These are phyloP conservation scores for Zasmidium citrigriseum DNA, from an alignment of 2,329 filamentous ascomycete genomes.

Conservation along the genomic window DNA sequence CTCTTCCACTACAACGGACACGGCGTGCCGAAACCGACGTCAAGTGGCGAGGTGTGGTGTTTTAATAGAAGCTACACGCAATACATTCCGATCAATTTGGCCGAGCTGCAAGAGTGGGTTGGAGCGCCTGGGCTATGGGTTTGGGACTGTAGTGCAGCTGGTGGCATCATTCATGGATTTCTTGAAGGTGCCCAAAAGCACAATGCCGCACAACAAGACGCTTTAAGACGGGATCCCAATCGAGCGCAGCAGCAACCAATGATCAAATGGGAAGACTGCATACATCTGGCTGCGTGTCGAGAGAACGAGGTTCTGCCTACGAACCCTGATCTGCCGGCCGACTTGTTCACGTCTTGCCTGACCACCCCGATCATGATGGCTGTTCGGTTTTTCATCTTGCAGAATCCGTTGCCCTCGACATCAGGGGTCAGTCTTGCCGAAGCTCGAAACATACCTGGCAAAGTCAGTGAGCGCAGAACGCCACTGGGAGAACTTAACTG, in stretches of 20 bases:
- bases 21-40: slow-evolving; percentile 91
- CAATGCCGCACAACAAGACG: slow-evolving; percentile 81
- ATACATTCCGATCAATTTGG: slow-evolving; percentile 95
- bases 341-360: slow-evolving; percentile 92
- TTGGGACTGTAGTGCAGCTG: slow-evolving; percentile 95
- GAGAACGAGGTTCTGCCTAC: slow-evolving; percentile 92
- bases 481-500: slow-evolving; percentile 96
- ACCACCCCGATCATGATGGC: slow-evolving; percentile 98
- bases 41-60: slow-evolving; percentile 97
- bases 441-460: slow-evolving; percentile 85
- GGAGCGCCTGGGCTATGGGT: slow-evolving; percentile 95
- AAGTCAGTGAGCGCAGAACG: slow-evolving; percentile 88
- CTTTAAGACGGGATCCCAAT: slow-evolving; percentile 69
- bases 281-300: slow-evolving; percentile 89
- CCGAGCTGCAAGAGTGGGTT: slow-evolving; percentile 93
- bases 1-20: slow-evolving; percentile 99
- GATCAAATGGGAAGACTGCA: slow-evolving; percentile 77
- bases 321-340: slow-evolving; percentile 87
- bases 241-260: slow-evolving; percentile 29
- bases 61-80: slow-evolving; percentile 99
- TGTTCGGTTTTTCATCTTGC: slow-evolving; percentile 90
- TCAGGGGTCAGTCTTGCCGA: slow-evolving; percentile 71
- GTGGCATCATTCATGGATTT: slow-evolving; percentile 94
- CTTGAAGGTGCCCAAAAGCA: slow-evolving; percentile 94
- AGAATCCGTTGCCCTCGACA: slow-evolving; percentile 70